Percentiles rank a stretch among this genome's conserved stretches.
These are phyloP conservation scores for Eustoma russellianum DNA, from an alignment of 257 asterid species.

Conservation along the genomic window DNA sequence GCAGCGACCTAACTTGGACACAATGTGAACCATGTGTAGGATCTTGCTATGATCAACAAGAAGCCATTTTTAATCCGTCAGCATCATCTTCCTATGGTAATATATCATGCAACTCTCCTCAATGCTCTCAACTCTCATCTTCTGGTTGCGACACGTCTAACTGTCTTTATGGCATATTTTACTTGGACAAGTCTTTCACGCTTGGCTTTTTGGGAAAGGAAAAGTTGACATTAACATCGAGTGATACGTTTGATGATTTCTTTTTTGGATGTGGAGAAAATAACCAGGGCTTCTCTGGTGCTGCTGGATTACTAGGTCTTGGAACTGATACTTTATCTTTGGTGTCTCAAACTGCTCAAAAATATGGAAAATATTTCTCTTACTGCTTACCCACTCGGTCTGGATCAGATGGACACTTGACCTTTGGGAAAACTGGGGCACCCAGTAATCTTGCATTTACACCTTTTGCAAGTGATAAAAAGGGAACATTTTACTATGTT, in stretches of 20 bases:
- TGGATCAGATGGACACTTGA: slow-evolving; percentile 51
- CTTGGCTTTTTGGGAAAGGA: slow-evolving; percentile 48
- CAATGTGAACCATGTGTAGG: slow-evolving; percentile 59
- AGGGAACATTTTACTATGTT: slow-evolving; percentile 38
- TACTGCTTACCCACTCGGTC: slow-evolving; percentile 59
- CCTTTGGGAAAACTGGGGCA: slow-evolving; percentile 36
- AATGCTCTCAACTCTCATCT: slow-evolving; percentile 34
- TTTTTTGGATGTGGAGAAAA: slow-evolving; percentile 72
- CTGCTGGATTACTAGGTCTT: slow-evolving; percentile 68
- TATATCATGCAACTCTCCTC: slow-evolving; percentile 31
- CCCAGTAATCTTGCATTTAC: slow-evolving; percentile 30
- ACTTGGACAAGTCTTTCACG: slow-evolving; percentile 54
- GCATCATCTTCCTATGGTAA: slow-evolving; percentile 43
- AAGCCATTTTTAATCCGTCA: slow-evolving; percentile 49
- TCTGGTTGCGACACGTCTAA: slow-evolving; percentile 35
- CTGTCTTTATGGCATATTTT: slow-evolving; percentile 45
- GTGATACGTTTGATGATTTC: slow-evolving; percentile 35
- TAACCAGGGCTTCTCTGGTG: slow-evolving; percentile 55
- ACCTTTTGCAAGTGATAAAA: slow-evolving; percentile 25
- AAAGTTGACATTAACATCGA: slow-evolving; percentile 32
- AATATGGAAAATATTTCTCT: slow-evolving; percentile 54
- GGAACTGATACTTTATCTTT: slow-evolving; percentile 46
- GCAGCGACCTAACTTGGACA: slow-evolving; percentile 84
- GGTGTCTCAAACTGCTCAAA: slow-evolving; percentile 49
- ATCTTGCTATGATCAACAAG: slow-evolving; percentile 48